Base-by-base conservation (phyloP, 768 basidiomycete species). In the Asterophora lycoperdoides region DNA sequence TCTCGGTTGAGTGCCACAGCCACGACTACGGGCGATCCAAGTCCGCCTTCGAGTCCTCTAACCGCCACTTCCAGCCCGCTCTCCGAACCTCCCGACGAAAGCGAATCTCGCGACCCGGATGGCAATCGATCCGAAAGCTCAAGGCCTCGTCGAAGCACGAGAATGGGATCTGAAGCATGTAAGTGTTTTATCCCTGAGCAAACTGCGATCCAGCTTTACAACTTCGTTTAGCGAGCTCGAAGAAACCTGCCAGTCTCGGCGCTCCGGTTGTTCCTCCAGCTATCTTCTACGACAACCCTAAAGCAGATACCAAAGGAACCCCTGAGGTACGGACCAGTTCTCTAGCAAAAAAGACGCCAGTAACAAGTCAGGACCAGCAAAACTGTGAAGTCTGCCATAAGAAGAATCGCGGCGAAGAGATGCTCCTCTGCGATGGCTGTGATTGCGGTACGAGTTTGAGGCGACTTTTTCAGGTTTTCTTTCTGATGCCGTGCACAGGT, bases 361-460 rank as follows among this genome's bases (percentile, higher is more conserved):
- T 60, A 45, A 59, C 44, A 48, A 52, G 49, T 46, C 47, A 50
- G 56, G 33, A 54, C 48, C 60, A 89, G 84, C 81, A 84, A 75
- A 82, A 83, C 52, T 99, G 96, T 67, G 96, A 99, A 70, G 82
- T 98, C 48, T 98, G 96, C 65, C 80, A 85, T 60, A 86, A 83
- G 68, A 91, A 89, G 61, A 84, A 94, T 62, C 83, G 84, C 51
- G 93, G 85, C 10, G 86, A 89, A 55, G 85, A 89, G 66, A 97
- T 99, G 83, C 75, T 99, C 23, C 79, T 99, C 2, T 72, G 69
- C 56, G 71, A 71, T 48, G 72, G 71, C 19, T 74, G 73, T 57
- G 72, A 74, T 53, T 75, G 74, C 57, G 74, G 74, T 74, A 57
- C 53, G 66, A 56, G 34, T 44, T 20, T 29, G 17, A 10, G 17